Evolutionary conservation across 257 asterid species (phyloP), one percentile per base, ranked within the genome.

Genomic region (Hygrophila difformis): DNA sequence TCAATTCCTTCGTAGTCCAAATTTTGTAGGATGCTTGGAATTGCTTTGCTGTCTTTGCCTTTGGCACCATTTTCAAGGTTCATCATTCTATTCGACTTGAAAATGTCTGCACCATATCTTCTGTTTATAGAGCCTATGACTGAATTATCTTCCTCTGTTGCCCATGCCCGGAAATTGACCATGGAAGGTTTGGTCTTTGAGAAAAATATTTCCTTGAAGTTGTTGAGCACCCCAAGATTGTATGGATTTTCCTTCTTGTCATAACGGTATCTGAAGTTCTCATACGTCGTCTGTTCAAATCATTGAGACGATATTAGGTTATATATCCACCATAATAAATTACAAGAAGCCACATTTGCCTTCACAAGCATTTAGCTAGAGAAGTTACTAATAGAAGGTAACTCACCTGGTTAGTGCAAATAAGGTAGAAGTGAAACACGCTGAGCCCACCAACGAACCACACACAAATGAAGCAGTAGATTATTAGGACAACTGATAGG

Each of bases 381-480:
- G 8, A 26, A 1, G 8, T 5, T 26, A 38, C 12, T 16, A 46
- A n/a, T 12, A 35, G 44, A 31, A 51, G 58, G 56, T 26, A 43
- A 28, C 61, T 55, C 43, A 87, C 97, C 94, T 84, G 93, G 67
- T 89, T 89, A 37, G 93, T 84, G 65, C 74, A 71, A 48, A 85
- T 76, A 26, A 89, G 94, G 60, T 79, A 89, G 36, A 69, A 65
- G 67, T 89, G 96, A 50, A 89, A 79, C 55, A 74, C 77, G 24
- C 78, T 84, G 14, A 85, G 92, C 20, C 96, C 98, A 15, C 96
- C 96, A 14, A 89, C 93, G 16, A 89, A 89, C 96, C 94, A 89
- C 53, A 82, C 94, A 1, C 76, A 70, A 15, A 89, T 51, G 72
- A 89, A 82, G 78, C 93, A 82, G 65, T 85, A 85, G 18, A 66